Base-by-base conservation (phyloP, 2,329 filamentous ascomycete species). In the Mariannaea elegans region DNA sequence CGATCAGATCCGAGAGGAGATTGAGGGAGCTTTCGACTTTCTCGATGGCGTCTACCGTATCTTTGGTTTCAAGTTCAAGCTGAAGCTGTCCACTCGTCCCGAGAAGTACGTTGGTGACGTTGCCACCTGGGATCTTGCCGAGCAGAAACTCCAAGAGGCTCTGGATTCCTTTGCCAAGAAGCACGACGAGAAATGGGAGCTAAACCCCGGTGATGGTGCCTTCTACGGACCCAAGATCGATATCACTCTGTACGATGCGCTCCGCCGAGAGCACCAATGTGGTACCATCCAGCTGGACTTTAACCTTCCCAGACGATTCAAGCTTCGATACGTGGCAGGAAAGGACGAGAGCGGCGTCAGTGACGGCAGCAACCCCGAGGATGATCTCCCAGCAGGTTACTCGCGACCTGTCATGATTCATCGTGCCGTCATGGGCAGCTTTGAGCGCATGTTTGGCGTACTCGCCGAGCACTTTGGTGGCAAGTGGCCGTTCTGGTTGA, bases 171-270 rank as follows among this genome's bases (percentile, higher is more conserved):
- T 97, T 76, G 84, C 87, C 56, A 79, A 78, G 18, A 76, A 77
- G 56, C 77, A 77, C 32, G 86, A 89, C 61, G 84, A 88, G 31
- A 82, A 88, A 64, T 99, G 95, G 95, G 90, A 92, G 76, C 82
- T 97, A 50, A 97, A 98, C 78, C 90, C 93, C 61, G 95, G 94
- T 57, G 95, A 99, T 71, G 95, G 95, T 73, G 95, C 95, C 52
- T 99, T 98, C 80, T 99, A 99, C 76, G 95, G 95, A 2, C 95
- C 95, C 50, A 99, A 99, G 86, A 97, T 98, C 70, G 95, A 99
- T 71, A 95, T 99, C 73, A 96, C 92, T 62, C 94, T 99, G 72
- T 90, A 89, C 50, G 94, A 97, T 77, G 92, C 92, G 44, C 82
- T 97, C 67, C 88, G 88, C 77, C 87, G 94, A 75, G 92, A 77